These are phyloP conservation scores for Sergeia podlipaevii DNA, from an alignment of 208 protist genomes.

Conservation along the genomic window DNA sequence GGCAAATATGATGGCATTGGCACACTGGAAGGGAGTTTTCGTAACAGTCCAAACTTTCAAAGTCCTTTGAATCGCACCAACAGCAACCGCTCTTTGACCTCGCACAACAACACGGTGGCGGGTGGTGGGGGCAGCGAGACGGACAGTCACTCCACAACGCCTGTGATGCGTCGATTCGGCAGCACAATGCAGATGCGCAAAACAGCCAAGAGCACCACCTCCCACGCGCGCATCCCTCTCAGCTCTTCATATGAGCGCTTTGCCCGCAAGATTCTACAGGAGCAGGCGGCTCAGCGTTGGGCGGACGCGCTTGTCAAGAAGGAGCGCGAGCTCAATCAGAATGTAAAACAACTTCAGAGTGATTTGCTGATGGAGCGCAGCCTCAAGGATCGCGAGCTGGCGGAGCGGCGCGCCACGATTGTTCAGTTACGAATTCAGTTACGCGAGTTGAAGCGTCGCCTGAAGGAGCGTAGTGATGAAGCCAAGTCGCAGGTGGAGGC, in stretches of 20 bases:
- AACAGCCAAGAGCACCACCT: conserved; percentile 11
- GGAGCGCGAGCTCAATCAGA: conserved; percentile 89
- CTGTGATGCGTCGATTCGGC: conserved; percentile 51
- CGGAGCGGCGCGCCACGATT: conserved; percentile 58
- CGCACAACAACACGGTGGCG: not conserved
- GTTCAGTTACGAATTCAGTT: conserved; percentile 57
- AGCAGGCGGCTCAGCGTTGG: conserved; percentile 86
- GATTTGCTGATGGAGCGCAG: conserved; percentile 73
- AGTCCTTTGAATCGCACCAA: not conserved
- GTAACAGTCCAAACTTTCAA: conserved; percentile 2
- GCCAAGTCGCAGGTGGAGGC: conserved; percentile 59
- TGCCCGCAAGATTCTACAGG: conserved; percentile 77
- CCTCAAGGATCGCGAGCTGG: conserved; percentile 77
- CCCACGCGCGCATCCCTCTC: conserved; percentile 61
- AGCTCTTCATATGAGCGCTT: conserved; percentile 68
- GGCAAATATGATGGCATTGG: conserved; percentile 15
- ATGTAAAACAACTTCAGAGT: conserved; percentile 90
- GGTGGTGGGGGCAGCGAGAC: not conserved
- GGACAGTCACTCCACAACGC: conserved; percentile 5
- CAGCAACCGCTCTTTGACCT: conserved; percentile 14
- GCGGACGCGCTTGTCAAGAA: conserved; percentile 82
- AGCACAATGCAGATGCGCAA: conserved; percentile 58
- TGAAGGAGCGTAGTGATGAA: conserved; percentile 74
- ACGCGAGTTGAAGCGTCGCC: conserved; percentile 48
- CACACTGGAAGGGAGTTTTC: conserved; percentile 13